Evolutionary conservation across 73 alveolate species (phyloP).

Genomic region (Uronychia binucleata): DNA sequence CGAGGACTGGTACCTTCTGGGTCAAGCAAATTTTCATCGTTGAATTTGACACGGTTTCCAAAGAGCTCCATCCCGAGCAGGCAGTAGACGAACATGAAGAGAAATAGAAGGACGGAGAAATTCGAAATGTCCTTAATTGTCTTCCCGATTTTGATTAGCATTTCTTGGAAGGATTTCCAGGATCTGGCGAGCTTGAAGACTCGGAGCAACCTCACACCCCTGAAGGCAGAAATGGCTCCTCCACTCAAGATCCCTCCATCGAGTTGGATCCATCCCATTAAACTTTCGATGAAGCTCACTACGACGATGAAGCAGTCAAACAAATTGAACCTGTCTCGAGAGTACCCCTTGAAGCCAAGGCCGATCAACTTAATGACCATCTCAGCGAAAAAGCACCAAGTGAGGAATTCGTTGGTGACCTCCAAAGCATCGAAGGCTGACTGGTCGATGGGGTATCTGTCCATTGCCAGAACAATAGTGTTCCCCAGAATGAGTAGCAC

Average conservation of each 20-base stretch:
- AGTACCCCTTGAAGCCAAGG: constrained; percentile 57
- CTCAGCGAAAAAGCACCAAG: constrained; percentile 55
- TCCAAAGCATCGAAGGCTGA: not conserved
- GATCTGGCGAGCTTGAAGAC: constrained; percentile 44
- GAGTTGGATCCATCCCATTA: too few species aligned
- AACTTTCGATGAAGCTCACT: too few species aligned
- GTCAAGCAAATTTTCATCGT: not conserved
- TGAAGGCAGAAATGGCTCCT: constrained; percentile 60
- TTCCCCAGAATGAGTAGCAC: constrained; percentile 36
- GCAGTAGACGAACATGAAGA: constrained; percentile 51
- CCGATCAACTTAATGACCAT: constrained; percentile 61
- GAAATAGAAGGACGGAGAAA: constrained; percentile 39
- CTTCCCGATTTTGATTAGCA: constrained; percentile 30
- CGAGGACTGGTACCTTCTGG: constrained; percentile 34
- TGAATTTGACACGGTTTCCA: too few species aligned
- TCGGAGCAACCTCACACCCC: constrained; percentile 68
- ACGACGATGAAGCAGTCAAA: constrained; percentile 71
- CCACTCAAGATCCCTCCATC: constrained; percentile 33
- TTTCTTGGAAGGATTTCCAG: constrained; percentile 38
- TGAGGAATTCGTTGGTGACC: constrained; percentile 18
- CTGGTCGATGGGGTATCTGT: constrained; percentile 36
- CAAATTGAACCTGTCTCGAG: constrained; percentile 67
- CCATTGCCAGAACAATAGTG: constrained; percentile 56
- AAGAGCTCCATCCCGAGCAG: constrained; percentile 69
- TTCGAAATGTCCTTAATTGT: constrained; percentile 20